phyloP scores from a whole-genome alignment of 495 filamentous ascomycete species.

The Polyplosphaeria fusca region DNA sequence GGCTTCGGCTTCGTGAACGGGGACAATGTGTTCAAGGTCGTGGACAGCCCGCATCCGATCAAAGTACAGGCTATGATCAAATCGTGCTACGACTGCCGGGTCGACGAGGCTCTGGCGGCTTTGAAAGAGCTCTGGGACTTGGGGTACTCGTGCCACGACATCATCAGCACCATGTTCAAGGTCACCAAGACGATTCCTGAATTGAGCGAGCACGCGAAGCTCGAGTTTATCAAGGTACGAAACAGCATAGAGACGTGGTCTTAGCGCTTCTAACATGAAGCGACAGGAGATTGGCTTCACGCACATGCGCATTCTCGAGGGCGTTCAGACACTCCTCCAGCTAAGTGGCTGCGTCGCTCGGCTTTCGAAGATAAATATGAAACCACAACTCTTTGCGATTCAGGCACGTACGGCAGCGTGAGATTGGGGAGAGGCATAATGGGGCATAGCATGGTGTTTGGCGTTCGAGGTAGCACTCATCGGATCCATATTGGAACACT shows the following conservation, averaged over 20 bases:
- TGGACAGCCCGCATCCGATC: slow-evolving; percentile 94
- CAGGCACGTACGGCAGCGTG: neutral
- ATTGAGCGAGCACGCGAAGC: slow-evolving; percentile 85
- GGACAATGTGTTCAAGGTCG: slow-evolving; percentile 97
- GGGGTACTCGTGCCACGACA: slow-evolving; percentile 94
- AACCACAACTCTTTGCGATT: slow-evolving; percentile 71
- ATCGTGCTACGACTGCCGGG: slow-evolving; percentile 85
- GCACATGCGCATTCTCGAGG: slow-evolving; percentile 97
- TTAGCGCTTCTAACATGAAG: neutral
- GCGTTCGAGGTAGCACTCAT: no score
- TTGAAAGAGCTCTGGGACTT: slow-evolving; percentile 91
- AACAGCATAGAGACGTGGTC: neutral
- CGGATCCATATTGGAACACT: no score
- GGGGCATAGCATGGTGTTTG: slow-evolving; percentile 19
- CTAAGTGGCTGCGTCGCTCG: slow-evolving; percentile 86
- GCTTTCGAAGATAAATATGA: slow-evolving; percentile 93
- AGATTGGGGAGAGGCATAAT: slow-evolving; percentile 7
- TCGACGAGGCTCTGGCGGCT: slow-evolving; percentile 80
- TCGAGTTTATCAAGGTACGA: slow-evolving; percentile 78
- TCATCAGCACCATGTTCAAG: slow-evolving; percentile 97
- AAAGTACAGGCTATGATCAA: slow-evolving; percentile 99
- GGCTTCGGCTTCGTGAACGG: slow-evolving; percentile 96
- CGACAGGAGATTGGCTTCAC: slow-evolving; percentile 87
- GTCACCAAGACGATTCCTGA: slow-evolving; percentile 92
- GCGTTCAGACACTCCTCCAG: slow-evolving; percentile 91